A percentile compares a stretch with the other conserved stretches of the same genome.
Conservation (phyloP, 2,329 filamentous ascomycete genomes). For the Sclerotinia spermophila region DNA sequence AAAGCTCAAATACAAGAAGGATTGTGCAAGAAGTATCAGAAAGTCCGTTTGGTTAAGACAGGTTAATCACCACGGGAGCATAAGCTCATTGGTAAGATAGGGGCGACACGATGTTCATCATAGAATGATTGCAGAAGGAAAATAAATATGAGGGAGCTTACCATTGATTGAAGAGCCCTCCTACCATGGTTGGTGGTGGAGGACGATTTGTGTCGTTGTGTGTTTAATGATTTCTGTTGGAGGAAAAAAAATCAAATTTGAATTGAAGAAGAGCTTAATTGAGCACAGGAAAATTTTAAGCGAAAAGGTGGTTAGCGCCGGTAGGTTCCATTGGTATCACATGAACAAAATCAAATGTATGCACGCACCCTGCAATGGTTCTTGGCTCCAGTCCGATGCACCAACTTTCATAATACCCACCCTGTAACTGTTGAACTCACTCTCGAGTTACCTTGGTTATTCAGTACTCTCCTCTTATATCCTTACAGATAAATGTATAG, state of each 20-base stretch:
- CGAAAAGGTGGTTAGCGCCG: conserved; percentile 11
- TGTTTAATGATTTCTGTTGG: neutral
- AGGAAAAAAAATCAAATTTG: neutral
- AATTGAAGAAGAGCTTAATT: conserved; percentile 12
- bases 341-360: conserved; percentile 5
- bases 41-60: conserved; percentile 57
- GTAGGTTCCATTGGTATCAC: conserved; percentile 3
- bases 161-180: conserved; percentile 4
- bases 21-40: conserved; percentile 39
- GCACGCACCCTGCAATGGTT: neutral
- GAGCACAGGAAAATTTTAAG: conserved; percentile 12
- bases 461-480: neutral
- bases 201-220: neutral
- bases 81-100: conserved; percentile 49
- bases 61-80: conserved; percentile 52
- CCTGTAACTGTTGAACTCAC: neutral
- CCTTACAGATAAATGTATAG: neutral
- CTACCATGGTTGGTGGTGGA: neutral
- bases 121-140: conserved; percentile 24
- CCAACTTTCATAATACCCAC: neutral
- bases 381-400: neutral
- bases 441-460: neutral
- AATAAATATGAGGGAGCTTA: conserved; percentile 14
- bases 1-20: neutral
- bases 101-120: conserved; percentile 59